Evolutionary conservation across 495 filamentous ascomycete species (phyloP).

Genomic region (Daldinia bambusicola): DNA sequence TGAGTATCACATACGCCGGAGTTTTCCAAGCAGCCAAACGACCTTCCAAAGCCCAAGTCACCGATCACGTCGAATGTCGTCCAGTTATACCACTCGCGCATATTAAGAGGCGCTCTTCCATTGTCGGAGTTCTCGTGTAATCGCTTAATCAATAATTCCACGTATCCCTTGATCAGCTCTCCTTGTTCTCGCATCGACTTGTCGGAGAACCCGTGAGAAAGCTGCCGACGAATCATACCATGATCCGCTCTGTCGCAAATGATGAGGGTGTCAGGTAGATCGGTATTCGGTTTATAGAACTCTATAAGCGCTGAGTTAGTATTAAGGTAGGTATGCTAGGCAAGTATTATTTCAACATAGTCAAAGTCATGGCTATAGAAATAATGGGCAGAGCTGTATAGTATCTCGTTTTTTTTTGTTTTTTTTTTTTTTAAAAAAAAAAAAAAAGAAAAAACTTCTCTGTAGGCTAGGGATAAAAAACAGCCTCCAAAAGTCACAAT

Average conservation of each 20-base stretch:
- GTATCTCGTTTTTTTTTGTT: no score
- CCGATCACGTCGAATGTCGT: conserved; percentile 65
- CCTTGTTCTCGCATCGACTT: conserved; percentile 59
- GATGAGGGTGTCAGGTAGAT: conserved; percentile 48
- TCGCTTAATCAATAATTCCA: conserved; percentile 52
- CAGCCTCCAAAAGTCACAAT: background rate
- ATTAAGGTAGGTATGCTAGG: no score
- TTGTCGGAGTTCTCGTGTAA: conserved; percentile 44
- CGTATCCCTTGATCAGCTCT: conserved; percentile 53
- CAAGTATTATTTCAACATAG: no score
- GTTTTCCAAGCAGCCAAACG: conserved; percentile 59
- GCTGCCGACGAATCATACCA: conserved; percentile 53
- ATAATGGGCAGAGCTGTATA: no score
- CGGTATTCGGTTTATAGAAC: conserved; percentile 47
- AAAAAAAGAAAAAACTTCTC: no score
- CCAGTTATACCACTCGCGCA: conserved; percentile 60
- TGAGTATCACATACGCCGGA: conserved; percentile 47
- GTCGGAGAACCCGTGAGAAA: conserved; percentile 66
- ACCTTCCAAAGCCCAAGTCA: conserved; percentile 62
- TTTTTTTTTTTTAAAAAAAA: no score
- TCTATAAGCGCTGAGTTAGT: conserved; percentile 13
- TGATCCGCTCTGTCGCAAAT: conserved; percentile 55
- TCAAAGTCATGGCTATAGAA: no score
- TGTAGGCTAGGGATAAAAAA: background rate
- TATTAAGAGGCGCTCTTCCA: conserved; percentile 43